Evolutionary conservation across 805 yeast species (phyloP).

Genomic region (Sugiyamaella lignohabitans): DNA sequence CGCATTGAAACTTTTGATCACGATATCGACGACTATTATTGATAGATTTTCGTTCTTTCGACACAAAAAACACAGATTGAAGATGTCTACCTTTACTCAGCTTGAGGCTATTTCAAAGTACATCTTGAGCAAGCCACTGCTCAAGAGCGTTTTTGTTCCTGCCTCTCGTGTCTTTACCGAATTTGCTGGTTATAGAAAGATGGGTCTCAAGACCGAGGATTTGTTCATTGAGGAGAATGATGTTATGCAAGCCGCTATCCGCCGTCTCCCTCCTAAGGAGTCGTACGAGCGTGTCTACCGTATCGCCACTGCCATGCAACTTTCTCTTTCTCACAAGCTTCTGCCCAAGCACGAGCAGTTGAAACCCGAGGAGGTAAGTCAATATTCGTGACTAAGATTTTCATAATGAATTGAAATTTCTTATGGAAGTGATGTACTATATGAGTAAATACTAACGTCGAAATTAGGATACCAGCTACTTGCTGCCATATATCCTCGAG

Average conservation of each 20-base stretch:
- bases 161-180: slow-evolving; percentile 66
- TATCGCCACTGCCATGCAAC: slow-evolving; percentile 86
- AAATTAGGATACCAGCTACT: slow-evolving; percentile 41
- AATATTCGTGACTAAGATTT: neutral
- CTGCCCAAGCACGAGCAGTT: slow-evolving; percentile 76
- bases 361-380: slow-evolving; percentile 53
- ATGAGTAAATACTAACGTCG: neutral
- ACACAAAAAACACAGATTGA: neutral
- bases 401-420: neutral
- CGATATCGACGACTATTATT: no score
- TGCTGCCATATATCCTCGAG: slow-evolving; percentile 84
- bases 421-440: neutral
- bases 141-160: slow-evolving; percentile 73
- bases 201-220: slow-evolving; percentile 88
- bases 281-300: slow-evolving; percentile 89
- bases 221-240: slow-evolving; percentile 82
- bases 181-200: slow-evolving; percentile 85
- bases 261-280: slow-evolving; percentile 79
- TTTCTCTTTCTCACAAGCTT: slow-evolving; percentile 72
- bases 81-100: slow-evolving; percentile 35
- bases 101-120: slow-evolving; percentile 48
- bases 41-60: no score
- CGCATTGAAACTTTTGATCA: no score
- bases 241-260: slow-evolving; percentile 75
- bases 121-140: slow-evolving; percentile 72